A percentile compares a stretch with the other conserved stretches of the same genome.
phyloP scores from a whole-genome alignment of 202 grass and related monocot genomes.

The Brachypodium distachyon region DNA sequence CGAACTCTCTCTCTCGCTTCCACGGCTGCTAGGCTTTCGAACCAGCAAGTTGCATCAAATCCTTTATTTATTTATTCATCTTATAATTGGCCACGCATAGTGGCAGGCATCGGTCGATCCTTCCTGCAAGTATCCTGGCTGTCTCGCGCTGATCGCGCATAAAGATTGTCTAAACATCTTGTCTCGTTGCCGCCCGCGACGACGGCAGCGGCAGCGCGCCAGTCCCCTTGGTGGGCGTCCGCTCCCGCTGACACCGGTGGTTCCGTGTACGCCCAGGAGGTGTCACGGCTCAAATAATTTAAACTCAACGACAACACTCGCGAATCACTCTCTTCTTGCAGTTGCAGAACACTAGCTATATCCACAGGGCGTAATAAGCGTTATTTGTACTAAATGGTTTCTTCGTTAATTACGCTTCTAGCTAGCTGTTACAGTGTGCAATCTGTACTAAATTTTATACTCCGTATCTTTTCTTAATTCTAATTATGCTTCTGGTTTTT shows the following conservation, averaged over 20 bases:
- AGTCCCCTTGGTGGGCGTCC: neutral
- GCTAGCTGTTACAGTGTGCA: no score
- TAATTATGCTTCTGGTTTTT: no score
- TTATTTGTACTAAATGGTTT: no score
- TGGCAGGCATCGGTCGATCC: neutral
- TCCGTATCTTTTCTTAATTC: no score
- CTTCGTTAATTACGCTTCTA: no score
- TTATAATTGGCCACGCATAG: no score
- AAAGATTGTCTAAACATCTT: neutral
- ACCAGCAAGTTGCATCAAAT: neutral
- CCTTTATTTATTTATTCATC: no score
- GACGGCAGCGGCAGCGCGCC: neutral
- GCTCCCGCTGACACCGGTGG: neutral
- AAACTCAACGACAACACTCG: neutral
- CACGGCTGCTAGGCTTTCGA: neutral
- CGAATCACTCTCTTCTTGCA: no score
- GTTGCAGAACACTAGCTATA: no score
- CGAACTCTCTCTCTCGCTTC: neutral
- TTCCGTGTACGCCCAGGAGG: neutral
- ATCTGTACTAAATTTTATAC: no score
- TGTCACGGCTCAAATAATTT: neutral
- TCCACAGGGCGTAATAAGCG: no score
- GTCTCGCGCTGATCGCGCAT: neutral
- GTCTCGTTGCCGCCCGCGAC: constrained; percentile 14
- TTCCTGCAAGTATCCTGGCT: neutral